Conservation (phyloP, 192 early-diverging fungal genomes). For the Cetraspora pellucida region DNA sequence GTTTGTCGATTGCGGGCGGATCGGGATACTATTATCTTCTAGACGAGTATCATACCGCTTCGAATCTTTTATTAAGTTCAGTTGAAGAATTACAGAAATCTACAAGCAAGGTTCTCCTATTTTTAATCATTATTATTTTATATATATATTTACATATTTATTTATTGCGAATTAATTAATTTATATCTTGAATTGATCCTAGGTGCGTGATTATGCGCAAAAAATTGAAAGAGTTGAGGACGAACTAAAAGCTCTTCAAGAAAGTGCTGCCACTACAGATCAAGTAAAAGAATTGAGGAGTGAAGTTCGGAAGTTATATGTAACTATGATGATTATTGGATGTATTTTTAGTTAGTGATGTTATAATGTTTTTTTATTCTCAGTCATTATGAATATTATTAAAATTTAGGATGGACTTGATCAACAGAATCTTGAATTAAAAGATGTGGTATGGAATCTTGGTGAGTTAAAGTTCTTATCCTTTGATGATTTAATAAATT, state of each 20-base stretch:
- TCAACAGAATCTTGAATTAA: no score
- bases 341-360: no score
- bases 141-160: neutral
- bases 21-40: constrained; percentile 83
- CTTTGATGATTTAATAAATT: no score
- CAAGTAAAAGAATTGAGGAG: constrained; percentile 53
- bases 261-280: constrained; percentile 61
- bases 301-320: constrained; percentile 59
- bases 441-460: no score
- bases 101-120: constrained; percentile 65
- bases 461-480: no score
- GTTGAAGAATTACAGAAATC: constrained; percentile 80
- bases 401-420: no score
- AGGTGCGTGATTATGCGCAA: constrained; percentile 73
- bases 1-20: constrained; percentile 71
- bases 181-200: neutral
- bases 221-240: constrained; percentile 78
- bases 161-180: neutral
- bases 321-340: neutral
- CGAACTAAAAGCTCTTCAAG: constrained; percentile 59
- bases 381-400: no score
- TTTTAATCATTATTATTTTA: neutral
- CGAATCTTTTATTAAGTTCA: constrained; percentile 66
- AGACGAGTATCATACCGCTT: constrained; percentile 82
- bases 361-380: no score